phyloP scores from a whole-genome alignment of 768 basidiomycete genomes.

The Tylopilus vinaceipallidus region DNA sequence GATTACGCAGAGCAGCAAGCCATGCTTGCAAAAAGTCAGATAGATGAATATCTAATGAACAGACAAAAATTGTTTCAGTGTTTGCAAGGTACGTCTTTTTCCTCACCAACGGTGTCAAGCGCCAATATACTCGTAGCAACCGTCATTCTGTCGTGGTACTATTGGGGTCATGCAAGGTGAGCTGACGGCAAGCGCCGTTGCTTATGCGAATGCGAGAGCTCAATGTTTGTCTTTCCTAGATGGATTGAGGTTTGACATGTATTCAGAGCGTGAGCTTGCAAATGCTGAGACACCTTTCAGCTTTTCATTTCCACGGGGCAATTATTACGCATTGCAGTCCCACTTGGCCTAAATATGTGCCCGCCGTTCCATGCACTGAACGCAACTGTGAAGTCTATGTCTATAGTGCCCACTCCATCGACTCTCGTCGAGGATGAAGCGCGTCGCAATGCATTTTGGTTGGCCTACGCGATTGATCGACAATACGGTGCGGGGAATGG shows the following conservation, averaged over 20 bases:
- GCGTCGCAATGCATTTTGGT: conserved; percentile 71
- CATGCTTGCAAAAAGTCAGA: conserved; percentile 48
- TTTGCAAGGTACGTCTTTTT: conserved; percentile 50
- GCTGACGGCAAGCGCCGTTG: conserved; percentile 12
- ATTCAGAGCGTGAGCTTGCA: not conserved
- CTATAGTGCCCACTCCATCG: conserved; percentile 57
- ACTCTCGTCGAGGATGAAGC: conserved; percentile 68
- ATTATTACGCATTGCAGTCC: conserved; percentile 56
- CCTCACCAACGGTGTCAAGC: not conserved
- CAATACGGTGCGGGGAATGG: conserved; percentile 66
- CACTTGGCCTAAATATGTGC: conserved; percentile 68
- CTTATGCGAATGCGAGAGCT: not conserved
- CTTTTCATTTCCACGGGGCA: conserved; percentile 59
- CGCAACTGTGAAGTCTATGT: conserved; percentile 53
- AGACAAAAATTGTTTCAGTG: conserved; percentile 58
- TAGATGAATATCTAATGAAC: conserved; percentile 45
- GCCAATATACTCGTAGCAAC: conserved; percentile 41
- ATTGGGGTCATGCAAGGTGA: conserved; percentile 70
- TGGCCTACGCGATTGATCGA: conserved; percentile 68
- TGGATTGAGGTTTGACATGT: conserved; percentile 62
- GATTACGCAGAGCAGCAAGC: conserved; percentile 67
- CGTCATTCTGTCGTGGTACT: conserved; percentile 67
- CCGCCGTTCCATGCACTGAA: conserved; percentile 65
- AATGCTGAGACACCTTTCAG: conserved; percentile 33
- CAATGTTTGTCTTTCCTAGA: conserved; percentile 34